phyloP scores from a whole-genome alignment of 495 filamentous ascomycete genomes.

The Lepraria neglecta region DNA sequence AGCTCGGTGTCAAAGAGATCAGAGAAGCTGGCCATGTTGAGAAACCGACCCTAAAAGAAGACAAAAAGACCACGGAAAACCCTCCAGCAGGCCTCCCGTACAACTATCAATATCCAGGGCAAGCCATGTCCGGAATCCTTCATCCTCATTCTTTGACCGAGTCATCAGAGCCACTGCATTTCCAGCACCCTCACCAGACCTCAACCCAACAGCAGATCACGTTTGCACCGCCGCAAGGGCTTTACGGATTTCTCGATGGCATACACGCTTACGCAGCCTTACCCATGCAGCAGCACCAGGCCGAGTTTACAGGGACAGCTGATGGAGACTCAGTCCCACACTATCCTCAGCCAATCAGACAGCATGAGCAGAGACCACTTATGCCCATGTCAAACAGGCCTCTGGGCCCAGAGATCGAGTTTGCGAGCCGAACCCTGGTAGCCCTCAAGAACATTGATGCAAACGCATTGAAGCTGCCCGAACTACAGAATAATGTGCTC shows the following conservation, averaged over 20 bases:
- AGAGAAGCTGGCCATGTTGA: slow-evolving; percentile 27
- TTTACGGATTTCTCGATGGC: slow-evolving; percentile 30
- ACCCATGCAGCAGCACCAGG: slow-evolving; percentile 22
- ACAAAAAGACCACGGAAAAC: not conserved
- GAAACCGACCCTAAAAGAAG: slow-evolving; percentile 18
- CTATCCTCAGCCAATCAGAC: not conserved
- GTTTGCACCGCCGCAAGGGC: slow-evolving; percentile 21
- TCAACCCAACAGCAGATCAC: slow-evolving; percentile 13
- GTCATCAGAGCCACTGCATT: not conserved
- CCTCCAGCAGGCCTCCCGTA: not conserved
- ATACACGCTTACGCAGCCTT: slow-evolving; percentile 35
- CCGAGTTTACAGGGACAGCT: slow-evolving; percentile 17
- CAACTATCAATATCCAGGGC: not conserved
- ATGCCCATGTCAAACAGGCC: slow-evolving; percentile 24
- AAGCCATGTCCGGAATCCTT: slow-evolving; percentile 3
- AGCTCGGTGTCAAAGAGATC: slow-evolving; percentile 53
- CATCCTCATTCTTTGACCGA: not conserved
- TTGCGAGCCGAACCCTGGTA: slow-evolving; percentile 47
- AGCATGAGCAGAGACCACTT: slow-evolving; percentile 1
- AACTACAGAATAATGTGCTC: slow-evolving; percentile 43
- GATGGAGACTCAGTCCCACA: slow-evolving; percentile 14
- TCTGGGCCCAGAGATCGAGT: slow-evolving; percentile 41
- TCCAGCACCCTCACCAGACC: not conserved
- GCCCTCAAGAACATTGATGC: slow-evolving; percentile 53
- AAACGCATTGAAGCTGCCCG: slow-evolving; percentile 29